Percentiles rank a stretch among this genome's conserved stretches.
Conservation (phyloP, 352 stramenopile species). For the Globisporangium cystogenes region DNA sequence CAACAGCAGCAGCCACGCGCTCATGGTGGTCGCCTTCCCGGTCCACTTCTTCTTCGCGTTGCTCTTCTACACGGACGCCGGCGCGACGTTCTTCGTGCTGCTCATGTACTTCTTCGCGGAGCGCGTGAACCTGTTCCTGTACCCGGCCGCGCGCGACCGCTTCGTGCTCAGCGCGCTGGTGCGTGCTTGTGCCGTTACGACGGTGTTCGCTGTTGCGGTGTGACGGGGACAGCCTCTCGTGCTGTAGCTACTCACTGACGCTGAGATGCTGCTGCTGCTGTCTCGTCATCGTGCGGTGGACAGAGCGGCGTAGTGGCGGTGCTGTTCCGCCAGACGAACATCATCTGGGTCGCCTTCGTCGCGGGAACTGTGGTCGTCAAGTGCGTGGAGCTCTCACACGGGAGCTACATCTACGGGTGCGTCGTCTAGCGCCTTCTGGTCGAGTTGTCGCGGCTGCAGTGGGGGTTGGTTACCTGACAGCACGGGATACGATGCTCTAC, state of each 20-base stretch:
- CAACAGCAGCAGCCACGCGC: constrained; percentile 52
- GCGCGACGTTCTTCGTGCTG: constrained; percentile 85
- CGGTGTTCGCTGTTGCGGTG: not conserved
- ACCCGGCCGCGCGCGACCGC: constrained; percentile 22
- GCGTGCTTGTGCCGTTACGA: not conserved
- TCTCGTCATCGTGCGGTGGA: not conserved
- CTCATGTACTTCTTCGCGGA: constrained; percentile 72
- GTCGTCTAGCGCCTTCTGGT: no score
- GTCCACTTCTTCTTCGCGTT: constrained; percentile 87
- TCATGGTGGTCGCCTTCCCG: constrained; percentile 73
- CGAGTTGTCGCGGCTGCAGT: no score
- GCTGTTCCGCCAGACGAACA: constrained; percentile 89
- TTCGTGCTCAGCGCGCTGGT: constrained; percentile 66
- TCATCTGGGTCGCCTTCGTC: constrained; percentile 88
- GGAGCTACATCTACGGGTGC: constrained; percentile 71
- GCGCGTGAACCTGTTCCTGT: constrained; percentile 35
- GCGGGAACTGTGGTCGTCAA: constrained; percentile 67
- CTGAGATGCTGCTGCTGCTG: no score
- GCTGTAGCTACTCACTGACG: no score
- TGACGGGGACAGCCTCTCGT: no score
- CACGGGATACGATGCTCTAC: no score
- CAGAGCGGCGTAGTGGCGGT: constrained; percentile 72
- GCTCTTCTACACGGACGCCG: constrained; percentile 88
- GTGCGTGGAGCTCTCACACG: constrained; percentile 58
- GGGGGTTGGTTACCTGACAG: no score